Conservation (phyloP, 306 rosid genomes). For the Pterocarpus santalinus region DNA sequence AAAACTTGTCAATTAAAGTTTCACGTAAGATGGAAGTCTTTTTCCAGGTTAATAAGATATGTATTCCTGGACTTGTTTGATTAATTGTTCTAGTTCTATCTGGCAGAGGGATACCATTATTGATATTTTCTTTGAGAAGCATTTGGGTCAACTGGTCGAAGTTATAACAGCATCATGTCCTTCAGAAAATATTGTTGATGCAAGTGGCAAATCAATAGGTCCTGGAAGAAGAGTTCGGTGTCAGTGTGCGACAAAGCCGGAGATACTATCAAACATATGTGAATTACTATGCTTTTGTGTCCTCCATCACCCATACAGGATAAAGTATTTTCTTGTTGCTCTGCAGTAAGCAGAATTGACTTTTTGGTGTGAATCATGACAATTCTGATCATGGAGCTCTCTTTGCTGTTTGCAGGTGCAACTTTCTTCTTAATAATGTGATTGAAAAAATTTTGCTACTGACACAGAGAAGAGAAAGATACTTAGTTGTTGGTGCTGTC, state of each 20-base stretch:
- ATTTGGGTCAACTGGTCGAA: conserved; percentile 82
- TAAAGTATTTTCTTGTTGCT: conserved; percentile 74
- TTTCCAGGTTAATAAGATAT: conserved; percentile 44
- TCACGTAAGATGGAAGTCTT: conserved; percentile 50
- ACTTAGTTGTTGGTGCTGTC: conserved; percentile 89
- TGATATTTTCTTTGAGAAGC: conserved; percentile 93
- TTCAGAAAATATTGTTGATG: conserved; percentile 59
- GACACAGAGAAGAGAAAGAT: conserved; percentile 81
- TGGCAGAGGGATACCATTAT: conserved; percentile 85
- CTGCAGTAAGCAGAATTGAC: conserved; percentile 35
- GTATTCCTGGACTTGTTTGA: conserved; percentile 33
- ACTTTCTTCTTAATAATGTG: conserved; percentile 75
- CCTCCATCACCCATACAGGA: conserved; percentile 92
- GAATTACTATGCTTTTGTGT: conserved; percentile 97
- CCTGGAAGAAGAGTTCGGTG: conserved; percentile 56
- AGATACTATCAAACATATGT: conserved; percentile 87
- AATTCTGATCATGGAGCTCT: conserved; percentile 34
- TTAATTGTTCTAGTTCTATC: conserved; percentile 50
- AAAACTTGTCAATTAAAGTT: conserved; percentile 65
- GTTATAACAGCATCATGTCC: conserved; percentile 81
- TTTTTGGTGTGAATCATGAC: conserved; percentile 27
- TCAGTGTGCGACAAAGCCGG: conserved; percentile 75
- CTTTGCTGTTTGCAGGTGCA: conserved; percentile 66
- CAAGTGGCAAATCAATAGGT: conserved; percentile 51
- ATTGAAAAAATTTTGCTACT: conserved; percentile 81